Conservation (phyloP, 2,329 filamentous ascomycete species). For the Botryotinia convoluta region DNA sequence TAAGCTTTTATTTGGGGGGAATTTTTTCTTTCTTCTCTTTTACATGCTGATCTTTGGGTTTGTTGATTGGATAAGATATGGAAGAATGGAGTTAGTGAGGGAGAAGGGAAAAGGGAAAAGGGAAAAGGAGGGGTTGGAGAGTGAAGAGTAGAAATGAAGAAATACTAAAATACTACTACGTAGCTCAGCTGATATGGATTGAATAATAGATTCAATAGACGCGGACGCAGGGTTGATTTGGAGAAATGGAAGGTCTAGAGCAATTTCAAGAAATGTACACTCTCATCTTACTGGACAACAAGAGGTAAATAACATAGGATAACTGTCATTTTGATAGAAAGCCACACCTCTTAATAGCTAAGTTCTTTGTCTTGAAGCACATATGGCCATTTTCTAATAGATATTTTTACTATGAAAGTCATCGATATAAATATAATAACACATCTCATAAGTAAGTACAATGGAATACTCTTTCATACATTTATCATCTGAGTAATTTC, state of each 20-base stretch:
- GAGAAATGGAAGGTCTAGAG: neutral
- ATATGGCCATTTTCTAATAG: no score
- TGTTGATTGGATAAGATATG: no score
- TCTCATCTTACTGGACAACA: neutral
- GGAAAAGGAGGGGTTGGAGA: no score
- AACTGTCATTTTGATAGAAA: no score
- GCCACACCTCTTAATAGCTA: neutral
- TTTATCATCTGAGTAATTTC: no score
- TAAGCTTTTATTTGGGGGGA: no score
- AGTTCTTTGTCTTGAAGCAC: no score
- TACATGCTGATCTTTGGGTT: neutral
- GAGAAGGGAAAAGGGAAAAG: no score
- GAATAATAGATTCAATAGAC: neutral
- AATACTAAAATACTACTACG: rapidly evolving
- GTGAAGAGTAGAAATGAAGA: neutral
- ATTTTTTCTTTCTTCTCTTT: neutral
- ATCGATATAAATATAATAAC: neutral
- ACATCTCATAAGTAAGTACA: no score
- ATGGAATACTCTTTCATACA: no score
- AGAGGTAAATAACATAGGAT: no score
- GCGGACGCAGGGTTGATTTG: neutral
- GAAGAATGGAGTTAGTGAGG: neutral
- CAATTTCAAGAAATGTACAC: neutral
- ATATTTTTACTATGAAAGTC: neutral
- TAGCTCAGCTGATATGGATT: neutral